Conservation (phyloP, 2,329 filamentous ascomycete genomes). For the Claviceps fusiformis region DNA sequence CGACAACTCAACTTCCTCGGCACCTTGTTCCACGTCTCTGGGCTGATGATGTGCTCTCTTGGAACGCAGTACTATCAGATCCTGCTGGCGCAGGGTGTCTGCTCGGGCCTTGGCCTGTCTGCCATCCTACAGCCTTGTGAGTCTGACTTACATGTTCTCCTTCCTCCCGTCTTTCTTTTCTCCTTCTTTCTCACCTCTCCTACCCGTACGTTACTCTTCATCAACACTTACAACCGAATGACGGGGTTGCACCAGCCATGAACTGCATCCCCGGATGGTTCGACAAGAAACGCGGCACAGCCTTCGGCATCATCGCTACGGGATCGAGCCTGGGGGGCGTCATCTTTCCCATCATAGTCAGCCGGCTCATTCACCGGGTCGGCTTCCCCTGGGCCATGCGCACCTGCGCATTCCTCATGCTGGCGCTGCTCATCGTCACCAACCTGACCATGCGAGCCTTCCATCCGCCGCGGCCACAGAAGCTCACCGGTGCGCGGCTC, state of each 20-base stretch:
- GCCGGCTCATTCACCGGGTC: constrained; percentile 15
- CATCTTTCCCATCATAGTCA: constrained; percentile 21
- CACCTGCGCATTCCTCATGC: constrained; percentile 11
- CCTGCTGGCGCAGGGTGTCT: constrained; percentile 20
- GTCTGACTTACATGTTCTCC: background rate
- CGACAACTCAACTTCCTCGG: constrained; percentile 35
- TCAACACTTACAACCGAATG: background rate
- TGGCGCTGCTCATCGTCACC: constrained; percentile 17
- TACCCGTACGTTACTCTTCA: too few relatives aligned
- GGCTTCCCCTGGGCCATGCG: constrained; percentile 21
- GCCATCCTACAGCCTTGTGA: constrained; percentile 15
- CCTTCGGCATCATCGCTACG: constrained; percentile 14
- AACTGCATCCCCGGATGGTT: constrained; percentile 14
- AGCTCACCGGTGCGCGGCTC: constrained; percentile 8
- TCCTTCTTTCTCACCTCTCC: too few relatives aligned
- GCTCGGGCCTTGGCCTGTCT: constrained; percentile 16
- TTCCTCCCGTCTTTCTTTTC: too few relatives aligned
- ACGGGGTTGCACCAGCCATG: constrained; percentile 6
- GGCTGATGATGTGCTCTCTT: constrained; percentile 45
- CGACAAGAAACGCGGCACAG: constrained; percentile 10
- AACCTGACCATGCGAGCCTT: constrained; percentile 14
- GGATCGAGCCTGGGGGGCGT: constrained; percentile 20
- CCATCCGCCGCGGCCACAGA: constrained; percentile 10
- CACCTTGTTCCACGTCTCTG: constrained; percentile 39
- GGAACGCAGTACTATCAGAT: constrained; percentile 21